phyloP scores from a whole-genome alignment of 179 eudicot species.

The Gypsophila paniculata region DNA sequence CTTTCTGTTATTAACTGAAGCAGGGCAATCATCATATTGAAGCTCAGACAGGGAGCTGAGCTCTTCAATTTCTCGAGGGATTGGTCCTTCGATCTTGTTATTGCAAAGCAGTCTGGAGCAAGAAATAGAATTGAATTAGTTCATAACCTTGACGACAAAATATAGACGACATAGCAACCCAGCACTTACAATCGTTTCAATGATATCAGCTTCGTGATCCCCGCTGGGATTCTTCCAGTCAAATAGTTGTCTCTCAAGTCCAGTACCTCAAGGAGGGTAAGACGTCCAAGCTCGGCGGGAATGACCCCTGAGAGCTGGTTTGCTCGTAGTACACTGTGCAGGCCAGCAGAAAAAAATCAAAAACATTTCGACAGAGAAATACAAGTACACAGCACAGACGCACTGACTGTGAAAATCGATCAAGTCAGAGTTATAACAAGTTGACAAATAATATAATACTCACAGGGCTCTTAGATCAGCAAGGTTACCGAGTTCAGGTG shows the following conservation, averaged over 20 bases:
- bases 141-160: background rate
- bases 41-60: constrained; percentile 48
- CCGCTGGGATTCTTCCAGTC: constrained; percentile 65
- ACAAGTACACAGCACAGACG: background rate
- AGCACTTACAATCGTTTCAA: constrained; percentile 65
- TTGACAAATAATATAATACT: constrained; percentile 28
- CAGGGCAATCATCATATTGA: constrained; percentile 54
- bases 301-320: constrained; percentile 66
- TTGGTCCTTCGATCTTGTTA: constrained; percentile 58
- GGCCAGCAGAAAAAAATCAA: constrained; percentile 19
- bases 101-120: constrained; percentile 57
- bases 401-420: background rate
- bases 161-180: background rate
- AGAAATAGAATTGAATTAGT: constrained; percentile 12
- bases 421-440: background rate
- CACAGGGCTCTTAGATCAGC: constrained; percentile 65
- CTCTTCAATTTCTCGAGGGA: constrained; percentile 51
- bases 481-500: constrained; percentile 66
- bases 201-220: constrained; percentile 47
- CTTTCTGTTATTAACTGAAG: constrained; percentile 44
- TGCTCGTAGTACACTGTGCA: constrained; percentile 53
- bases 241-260: constrained; percentile 73
- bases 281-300: constrained; percentile 58
- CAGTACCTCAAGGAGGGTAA: constrained; percentile 55
- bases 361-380: background rate